Base-by-base conservation (phyloP, 2,329 filamentous ascomycete species). In the Aspergillus tamarii region DNA sequence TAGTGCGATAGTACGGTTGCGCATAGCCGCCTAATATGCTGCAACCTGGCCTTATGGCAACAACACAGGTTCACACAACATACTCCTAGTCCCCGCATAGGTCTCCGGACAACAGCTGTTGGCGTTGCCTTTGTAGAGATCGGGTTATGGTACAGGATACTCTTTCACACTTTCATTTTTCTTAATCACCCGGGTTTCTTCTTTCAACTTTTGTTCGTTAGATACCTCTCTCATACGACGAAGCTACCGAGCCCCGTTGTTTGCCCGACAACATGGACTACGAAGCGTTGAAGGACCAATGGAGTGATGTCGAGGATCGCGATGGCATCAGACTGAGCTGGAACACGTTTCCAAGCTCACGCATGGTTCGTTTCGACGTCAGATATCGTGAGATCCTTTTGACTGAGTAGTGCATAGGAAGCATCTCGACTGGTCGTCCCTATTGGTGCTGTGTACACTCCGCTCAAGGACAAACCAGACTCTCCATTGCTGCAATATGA, bases 281-380 rank as follows among this genome's bases (percentile, higher is more conserved):
- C 85, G 94, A 97, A 80, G 87, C 89, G 71, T 83, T 96, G 71
- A 97, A 97, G 83, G 94, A 97, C 81, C 91, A 94, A 83, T 97
- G 94, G 94, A 93, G 90, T 75, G 93, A 97, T 79, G 90, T 96
- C 64, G 95, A 99, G 84, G 95, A 99, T 76, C 89, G 92, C 72
- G 95, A 99, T 88, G 95, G 95, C 66, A 88, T 98, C 75, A 90
- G 95, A 67, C 86, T 99, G 70, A 97, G 94, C 82, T 99, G 95
- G 95, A 99, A 99, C 78, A 96, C 96, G 66, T 96, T 99, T 76
- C 95, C 95, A 57, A 97, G 94, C 84, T 94, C 94, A 75, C 93
- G 95, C 78, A 97, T 99, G 93, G 94, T 93, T 73, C 72, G 86
- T 82, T 62, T 57, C 56, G 66, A 61, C 61, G 41, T 39, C 57